Evolutionary conservation across 805 yeast species (phyloP), one percentile per base, ranked within the genome.

Genomic region (Zygotorulaspora florentina): DNA sequence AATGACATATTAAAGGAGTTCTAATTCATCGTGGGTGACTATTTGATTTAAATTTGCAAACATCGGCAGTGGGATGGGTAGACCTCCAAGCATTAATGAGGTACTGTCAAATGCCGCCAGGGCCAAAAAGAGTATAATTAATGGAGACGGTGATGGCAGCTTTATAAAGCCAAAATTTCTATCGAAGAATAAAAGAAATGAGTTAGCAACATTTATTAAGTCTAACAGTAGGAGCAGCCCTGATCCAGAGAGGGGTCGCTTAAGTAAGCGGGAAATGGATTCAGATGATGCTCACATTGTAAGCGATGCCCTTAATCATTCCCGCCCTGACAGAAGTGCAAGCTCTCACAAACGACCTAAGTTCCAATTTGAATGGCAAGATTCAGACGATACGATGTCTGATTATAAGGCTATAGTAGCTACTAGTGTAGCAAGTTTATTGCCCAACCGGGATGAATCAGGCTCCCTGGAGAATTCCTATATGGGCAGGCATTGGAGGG

Each of bases 361-460:
- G 53, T 86, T 84, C 63, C 69, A 72, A 8, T 86, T 87, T 62
- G 83, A 76, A 10, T 87, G 96, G 95, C 73, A 74, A 47, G 69
- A 65, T 1, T 69, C 70, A 0, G 93, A 85, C 11, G 96, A 87
- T 58, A 85, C 95, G 0, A 58, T 79, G 0, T 50, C 52, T 0
- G 66, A 65, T 1, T 72, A 68, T 45, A 68, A 68, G 41, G 80
- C 83, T 0, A 49, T 63, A 10, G 49, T 60, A 74, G 15, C 69
- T 67, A 11, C 57, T 2, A 51, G 42, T 8, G 54, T 49, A 2
- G 43, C 50, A 25, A 48, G 47, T 11, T 40, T 57, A 13, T 43
- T 62, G 3, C 37, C 52, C 36, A 52, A 17, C 12, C 31, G 15
- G 2, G 54, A 55, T n/a, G 47, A 45, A 45, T 26, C 36, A 52